Evolutionary conservation across 1,284 basidiomycete genomes (phyloP), one percentile per base, ranked within the genome.

Genomic region (Phlebopus sp.): DNA sequence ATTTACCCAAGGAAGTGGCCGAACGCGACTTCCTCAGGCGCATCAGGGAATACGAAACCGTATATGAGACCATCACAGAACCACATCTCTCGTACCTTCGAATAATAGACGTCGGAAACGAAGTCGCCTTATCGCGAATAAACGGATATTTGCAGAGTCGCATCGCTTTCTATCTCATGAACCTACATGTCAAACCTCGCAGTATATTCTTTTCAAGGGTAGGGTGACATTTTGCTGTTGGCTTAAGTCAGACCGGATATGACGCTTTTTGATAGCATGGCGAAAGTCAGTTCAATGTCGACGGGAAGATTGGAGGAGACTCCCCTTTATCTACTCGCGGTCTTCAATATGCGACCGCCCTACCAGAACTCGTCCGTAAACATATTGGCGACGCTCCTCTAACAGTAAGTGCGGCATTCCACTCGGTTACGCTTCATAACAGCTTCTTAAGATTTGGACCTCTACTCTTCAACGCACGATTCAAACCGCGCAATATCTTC

Each of bases 151-250:
- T 99, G 51, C 92, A 97, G 65, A 93, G 90, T 75, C 86, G 97
- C 31, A 96, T 99, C 56, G 96, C 93, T 3, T 99, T 97, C 71
- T 99, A 97, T 69, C 76, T 99, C 50, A 98, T 97, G 95, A 99
- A 99, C 69, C 69, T 98, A 58, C 97, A 99, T 66, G 74, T 99
- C 54, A 97, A 97, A 60, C 96, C 97, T 11, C 78, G 97, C 52
- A 93, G 89, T 66, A 98, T 99, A 58, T 99, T 95, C 69, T 84
- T 99, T 57, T 97, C 97, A 7, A 74, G 97, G 59, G 93, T 95
- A 52, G 61, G 60, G 80, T 70, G 10, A 3, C 37, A 15, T 43
- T 57, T 45, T 14, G 47, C 6, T 44, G 11, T 15, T 9, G 13
- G 10, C 3, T 17, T 10, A 11, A 23, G 34, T 37, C 17, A 42